A percentile compares a stretch with the other conserved stretches of the same genome.
These are phyloP conservation scores for Calonectria crousiana DNA, from an alignment of 2,329 filamentous ascomycete species.

Conservation along the genomic window DNA sequence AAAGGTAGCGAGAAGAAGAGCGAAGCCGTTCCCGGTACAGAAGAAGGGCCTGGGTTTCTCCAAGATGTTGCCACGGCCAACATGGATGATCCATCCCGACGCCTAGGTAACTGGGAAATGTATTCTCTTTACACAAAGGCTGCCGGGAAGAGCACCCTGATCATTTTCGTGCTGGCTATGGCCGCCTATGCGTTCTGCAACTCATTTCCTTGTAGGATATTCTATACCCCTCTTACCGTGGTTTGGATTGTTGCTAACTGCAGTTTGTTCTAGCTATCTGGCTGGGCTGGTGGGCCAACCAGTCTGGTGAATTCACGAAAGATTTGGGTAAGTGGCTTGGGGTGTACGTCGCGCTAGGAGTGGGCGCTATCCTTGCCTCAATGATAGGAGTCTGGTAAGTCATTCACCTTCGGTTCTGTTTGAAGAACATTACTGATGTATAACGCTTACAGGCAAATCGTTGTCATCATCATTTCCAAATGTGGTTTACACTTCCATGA, in stretches of 20 bases:
- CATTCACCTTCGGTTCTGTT: not conserved
- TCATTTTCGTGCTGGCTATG: slow-evolving; percentile 6
- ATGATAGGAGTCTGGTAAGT: slow-evolving; percentile 14
- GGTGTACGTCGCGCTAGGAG: slow-evolving; percentile 15
- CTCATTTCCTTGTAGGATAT: slow-evolving; percentile 8
- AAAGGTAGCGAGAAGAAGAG: not conserved
- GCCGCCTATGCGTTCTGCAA: slow-evolving; percentile 15
- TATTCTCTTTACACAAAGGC: slow-evolving; percentile 6
- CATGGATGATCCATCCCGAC: slow-evolving; percentile 13
- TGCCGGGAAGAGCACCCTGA: not conserved
- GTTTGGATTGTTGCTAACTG: not conserved
- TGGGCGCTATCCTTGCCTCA: slow-evolving; percentile 12
- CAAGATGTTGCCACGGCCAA: not conserved
- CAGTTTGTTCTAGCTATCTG: not conserved
- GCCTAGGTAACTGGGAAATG: slow-evolving; percentile 18
- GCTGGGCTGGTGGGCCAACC: slow-evolving; percentile 18
- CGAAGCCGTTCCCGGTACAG: not conserved
- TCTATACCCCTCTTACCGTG: not conserved
- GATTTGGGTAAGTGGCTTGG: slow-evolving; percentile 18
- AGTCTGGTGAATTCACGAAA: not conserved
- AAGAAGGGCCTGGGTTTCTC: not conserved
- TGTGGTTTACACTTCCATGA: slow-evolving; percentile 18
- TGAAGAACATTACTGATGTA: not conserved
- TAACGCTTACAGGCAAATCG: not conserved
- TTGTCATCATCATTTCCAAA: slow-evolving; percentile 16